A percentile compares a stretch with the other conserved stretches of the same genome.
These are phyloP conservation scores for Zygotorulaspora florentina DNA, from an alignment of 805 yeast genomes.

Conservation along the genomic window DNA sequence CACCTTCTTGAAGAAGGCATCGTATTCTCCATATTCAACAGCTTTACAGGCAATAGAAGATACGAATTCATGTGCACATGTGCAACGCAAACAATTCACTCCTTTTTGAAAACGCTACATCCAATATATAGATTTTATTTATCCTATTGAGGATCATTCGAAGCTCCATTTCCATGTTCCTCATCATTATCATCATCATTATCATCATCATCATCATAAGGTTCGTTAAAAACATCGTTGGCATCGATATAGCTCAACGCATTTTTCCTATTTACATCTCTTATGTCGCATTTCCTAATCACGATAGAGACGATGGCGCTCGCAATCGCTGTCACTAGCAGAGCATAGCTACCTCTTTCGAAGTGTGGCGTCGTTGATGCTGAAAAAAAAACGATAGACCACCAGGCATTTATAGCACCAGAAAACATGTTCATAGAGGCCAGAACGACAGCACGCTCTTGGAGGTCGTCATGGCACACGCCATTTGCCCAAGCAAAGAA, in stretches of 20 bases:
- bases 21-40: too few relatives aligned
- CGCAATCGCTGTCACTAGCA: constrained; percentile 48
- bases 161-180: not conserved
- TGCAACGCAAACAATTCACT: not conserved
- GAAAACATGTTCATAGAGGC: constrained; percentile 66
- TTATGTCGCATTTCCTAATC: constrained; percentile 43
- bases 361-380: constrained; percentile 51
- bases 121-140: not conserved
- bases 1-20: too few relatives aligned
- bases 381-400: constrained; percentile 51
- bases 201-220: constrained; percentile 21
- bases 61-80: not conserved
- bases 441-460: constrained; percentile 59
- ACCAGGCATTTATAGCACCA: constrained; percentile 62
- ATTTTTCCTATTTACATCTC: constrained; percentile 31
- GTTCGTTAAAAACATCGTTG: constrained; percentile 23
- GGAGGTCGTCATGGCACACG: constrained; percentile 53
- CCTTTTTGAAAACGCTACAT: too few relatives aligned
- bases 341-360: constrained; percentile 51
- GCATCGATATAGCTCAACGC: constrained; percentile 28
- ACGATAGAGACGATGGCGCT: constrained; percentile 39
- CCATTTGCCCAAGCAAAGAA: constrained; percentile 63
- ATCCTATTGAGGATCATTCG: not conserved
- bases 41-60: not conserved
- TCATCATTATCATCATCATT: constrained; percentile 14